Percentiles rank a stretch among this genome's conserved stretches.
Evolutionary conservation across 2,329 filamentous ascomycete genomes (phyloP).

Genomic region (Sporothrix globosa): DNA sequence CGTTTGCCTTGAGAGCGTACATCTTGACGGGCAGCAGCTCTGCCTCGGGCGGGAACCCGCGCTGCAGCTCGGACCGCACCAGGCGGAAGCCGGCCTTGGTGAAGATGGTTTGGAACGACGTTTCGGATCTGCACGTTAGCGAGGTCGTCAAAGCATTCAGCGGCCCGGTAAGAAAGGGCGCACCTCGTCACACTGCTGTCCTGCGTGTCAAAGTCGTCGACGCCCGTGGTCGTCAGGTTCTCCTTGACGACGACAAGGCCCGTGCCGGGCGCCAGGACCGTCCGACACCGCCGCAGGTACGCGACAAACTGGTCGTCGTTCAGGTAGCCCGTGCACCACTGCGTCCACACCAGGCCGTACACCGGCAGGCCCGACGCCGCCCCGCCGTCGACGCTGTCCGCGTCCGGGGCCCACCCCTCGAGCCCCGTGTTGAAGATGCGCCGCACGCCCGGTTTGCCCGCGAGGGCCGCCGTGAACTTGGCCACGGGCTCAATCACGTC

Average conservation of each 20-base stretch:
- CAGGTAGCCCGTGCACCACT: slow-evolving; percentile 87
- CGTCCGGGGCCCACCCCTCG: slow-evolving; percentile 65
- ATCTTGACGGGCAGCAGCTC: slow-evolving; percentile 73
- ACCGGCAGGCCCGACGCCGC: slow-evolving; percentile 40
- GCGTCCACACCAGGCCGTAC: slow-evolving; percentile 86
- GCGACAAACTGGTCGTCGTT: slow-evolving; percentile 71
- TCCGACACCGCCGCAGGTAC: slow-evolving; percentile 66
- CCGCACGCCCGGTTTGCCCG: slow-evolving; percentile 60
- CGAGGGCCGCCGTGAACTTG: slow-evolving; percentile 73
- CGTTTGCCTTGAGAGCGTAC: slow-evolving; percentile 69
- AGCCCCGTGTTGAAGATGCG: slow-evolving; percentile 72
- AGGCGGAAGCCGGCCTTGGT: slow-evolving; percentile 68
- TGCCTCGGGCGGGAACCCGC: slow-evolving; percentile 62
- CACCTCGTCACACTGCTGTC: slow-evolving; percentile 78
- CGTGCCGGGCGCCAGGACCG: slow-evolving; percentile 42
- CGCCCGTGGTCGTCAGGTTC: slow-evolving; percentile 63
- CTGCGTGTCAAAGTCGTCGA: slow-evolving; percentile 72
- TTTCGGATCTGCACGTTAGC: slow-evolving; percentile 61
- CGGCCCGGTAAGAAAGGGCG: too few relatives aligned
- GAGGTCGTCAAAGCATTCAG: background rate
- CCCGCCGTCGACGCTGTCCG: slow-evolving; percentile 36
- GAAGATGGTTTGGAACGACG: slow-evolving; percentile 72
- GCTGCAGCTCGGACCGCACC: slow-evolving; percentile 72
- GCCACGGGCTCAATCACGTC: slow-evolving; percentile 84
- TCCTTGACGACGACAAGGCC: slow-evolving; percentile 77